phyloP scores from a whole-genome alignment of 2,329 filamentous ascomycete species.

The Clarireedia homoeocarpa region DNA sequence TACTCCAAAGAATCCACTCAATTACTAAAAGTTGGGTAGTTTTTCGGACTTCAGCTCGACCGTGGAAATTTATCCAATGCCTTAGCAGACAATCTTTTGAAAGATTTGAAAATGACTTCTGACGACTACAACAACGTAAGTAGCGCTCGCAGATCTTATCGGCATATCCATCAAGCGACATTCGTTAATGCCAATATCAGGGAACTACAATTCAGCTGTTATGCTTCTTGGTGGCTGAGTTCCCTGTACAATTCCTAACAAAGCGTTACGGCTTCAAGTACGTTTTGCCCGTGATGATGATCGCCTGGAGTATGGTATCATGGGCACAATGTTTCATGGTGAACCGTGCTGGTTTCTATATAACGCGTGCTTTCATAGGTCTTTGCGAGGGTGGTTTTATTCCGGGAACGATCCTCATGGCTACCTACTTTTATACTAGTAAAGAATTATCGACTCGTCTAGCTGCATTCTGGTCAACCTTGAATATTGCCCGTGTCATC shows the following conservation, averaged over 20 bases:
- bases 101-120: slow-evolving; percentile 6
- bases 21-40: slow-evolving; percentile 25
- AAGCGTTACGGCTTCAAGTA: slow-evolving; percentile 45
- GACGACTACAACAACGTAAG: slow-evolving; percentile 19
- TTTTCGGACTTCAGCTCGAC: slow-evolving; percentile 54
- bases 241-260: slow-evolving; percentile 45
- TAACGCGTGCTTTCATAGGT: slow-evolving; percentile 22
- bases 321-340: slow-evolving; percentile 37
- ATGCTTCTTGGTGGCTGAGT: slow-evolving; percentile 36
- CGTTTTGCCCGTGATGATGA: slow-evolving; percentile 44
- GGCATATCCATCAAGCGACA: not conserved
- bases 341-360: slow-evolving; percentile 30
- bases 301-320: slow-evolving; percentile 43
- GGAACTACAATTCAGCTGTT: slow-evolving; percentile 37
- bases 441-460: slow-evolving; percentile 56
- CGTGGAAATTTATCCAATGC: slow-evolving; percentile 51
- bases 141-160: not conserved
- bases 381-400: slow-evolving; percentile 43
- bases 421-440: slow-evolving; percentile 65
- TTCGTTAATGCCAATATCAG: slow-evolving; percentile 34
- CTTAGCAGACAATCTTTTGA: slow-evolving; percentile 38
- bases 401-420: slow-evolving; percentile 51
- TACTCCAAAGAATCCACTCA: not conserved
- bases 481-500: slow-evolving; percentile 41
- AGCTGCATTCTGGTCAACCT: slow-evolving; percentile 59